Base-by-base conservation (phyloP, 495 filamentous ascomycete genomes). In the Bathelium albidoporum region DNA sequence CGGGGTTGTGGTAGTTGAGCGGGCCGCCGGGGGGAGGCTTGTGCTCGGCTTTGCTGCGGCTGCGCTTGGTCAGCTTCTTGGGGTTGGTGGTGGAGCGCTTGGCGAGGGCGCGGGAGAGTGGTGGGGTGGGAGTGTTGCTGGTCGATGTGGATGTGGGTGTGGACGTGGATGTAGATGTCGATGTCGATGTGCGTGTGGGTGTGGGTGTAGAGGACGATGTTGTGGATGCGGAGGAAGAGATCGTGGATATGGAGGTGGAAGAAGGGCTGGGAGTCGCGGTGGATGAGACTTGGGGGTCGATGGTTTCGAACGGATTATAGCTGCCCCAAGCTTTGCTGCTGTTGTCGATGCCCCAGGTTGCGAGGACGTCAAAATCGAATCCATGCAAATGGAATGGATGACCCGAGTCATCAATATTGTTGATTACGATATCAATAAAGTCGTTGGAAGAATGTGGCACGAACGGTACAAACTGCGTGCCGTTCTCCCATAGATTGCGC, bases 371-470 rank as follows among this genome's bases (percentile, higher is more conserved):
- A 44, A 73, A 72, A 43, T 70, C 65, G 60, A 66, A 61, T 18
- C 73, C 73, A 53, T 75, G 73, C 32, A 82, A 49, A 66, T 83
- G 80, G 63, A 82, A 83, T 10, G 80, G 79, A 69, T 83, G 81
- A 1, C 74, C 71, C 2, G 74, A 73, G 31, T 78, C 78, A 52
- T 83, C 81, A 4, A 81, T 66, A 59, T 83, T 83, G 62, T 83
- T 83, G 58, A 83, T 72, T 1, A 81, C 73, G 0, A 83, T 62
- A 58, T 83, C 80, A 16, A 83, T 68, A 77, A 78, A 81, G 18
- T 28, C 59, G 2, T 68, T 65, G 24, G 68, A 64, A 70, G 41
- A 28, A 53, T 32, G 62, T 29, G 64, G 64, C 45, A 75, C 70
- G 49, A 59, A 67, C 2, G 69, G 66, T 5, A 72, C 65, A 26